Percentiles rank a stretch among this genome's conserved stretches.
These are phyloP conservation scores for Pistacia atlantica DNA, from an alignment of 345 rosid species.

Conservation along the genomic window DNA sequence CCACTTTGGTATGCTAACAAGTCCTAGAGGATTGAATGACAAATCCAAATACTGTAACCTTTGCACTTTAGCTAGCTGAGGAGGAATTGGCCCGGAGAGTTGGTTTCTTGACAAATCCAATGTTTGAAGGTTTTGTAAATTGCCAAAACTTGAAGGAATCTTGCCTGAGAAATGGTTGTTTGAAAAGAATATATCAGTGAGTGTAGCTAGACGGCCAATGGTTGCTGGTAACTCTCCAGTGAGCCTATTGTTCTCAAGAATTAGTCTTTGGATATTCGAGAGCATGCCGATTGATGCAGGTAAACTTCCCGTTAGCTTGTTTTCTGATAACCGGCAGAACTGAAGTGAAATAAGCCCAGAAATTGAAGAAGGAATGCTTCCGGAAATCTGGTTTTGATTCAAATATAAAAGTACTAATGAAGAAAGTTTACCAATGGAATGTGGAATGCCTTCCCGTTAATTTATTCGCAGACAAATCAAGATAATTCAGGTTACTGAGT, in stretches of 20 bases:
- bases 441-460: slow-evolving; percentile 47
- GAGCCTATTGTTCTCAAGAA: slow-evolving; percentile 60
- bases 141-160: slow-evolving; percentile 54
- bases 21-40: slow-evolving; percentile 50
- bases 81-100: slow-evolving; percentile 44
- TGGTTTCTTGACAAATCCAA: slow-evolving; percentile 55
- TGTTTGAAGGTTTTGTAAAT: slow-evolving; percentile 44
- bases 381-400: slow-evolving; percentile 44
- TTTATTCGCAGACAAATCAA: slow-evolving; percentile 54
- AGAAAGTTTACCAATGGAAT: slow-evolving; percentile 46
- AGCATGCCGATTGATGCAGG: slow-evolving; percentile 57
- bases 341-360: slow-evolving; percentile 44
- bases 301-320: slow-evolving; percentile 48
- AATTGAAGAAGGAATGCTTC: slow-evolving; percentile 52
- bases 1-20: slow-evolving; percentile 44
- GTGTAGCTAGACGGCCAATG: slow-evolving; percentile 45
- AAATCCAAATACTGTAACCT: slow-evolving; percentile 51
- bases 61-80: slow-evolving; percentile 39
- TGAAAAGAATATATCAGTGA: slow-evolving; percentile 57
- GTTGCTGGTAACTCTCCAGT: slow-evolving; percentile 47
- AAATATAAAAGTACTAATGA: slow-evolving; percentile 40
- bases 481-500: slow-evolving; percentile 38
- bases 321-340: slow-evolving; percentile 52
- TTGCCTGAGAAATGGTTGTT: slow-evolving; percentile 47
- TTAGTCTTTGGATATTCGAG: slow-evolving; percentile 46